Base-by-base conservation (phyloP, 2,329 filamentous ascomycete species). In the Thelonectria rubi region DNA sequence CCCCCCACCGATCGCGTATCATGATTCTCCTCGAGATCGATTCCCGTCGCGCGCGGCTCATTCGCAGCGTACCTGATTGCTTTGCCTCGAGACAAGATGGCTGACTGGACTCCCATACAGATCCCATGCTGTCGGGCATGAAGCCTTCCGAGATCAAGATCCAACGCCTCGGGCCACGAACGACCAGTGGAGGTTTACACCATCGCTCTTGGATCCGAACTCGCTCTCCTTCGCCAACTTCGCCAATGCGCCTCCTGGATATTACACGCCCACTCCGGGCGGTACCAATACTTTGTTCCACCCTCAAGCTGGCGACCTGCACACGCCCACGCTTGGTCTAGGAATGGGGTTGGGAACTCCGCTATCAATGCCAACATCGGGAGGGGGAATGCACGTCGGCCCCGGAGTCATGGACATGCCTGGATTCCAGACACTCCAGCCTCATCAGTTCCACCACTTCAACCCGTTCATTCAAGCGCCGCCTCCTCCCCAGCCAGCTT, bases 251-350 rank as follows among this genome's bases (percentile, higher is more conserved):
- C 86, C 90, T 47, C 86, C 91, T 15, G 91, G 90, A 14, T 95
- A 95, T 77, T 97, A 97, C 78, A 94, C 93, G 8, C 92, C 94
- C 2, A 96, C 92, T 1, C 91, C 93, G 2, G 92, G 91, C 65
- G 91, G 91, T 47, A 90, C 88, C 65, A 92, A 91, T 73, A 91
- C 91, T 17, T 79, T 94, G 66, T 96, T 93, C 73, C 92, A 96
- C 74, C 87, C 85, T 53, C 92, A 94, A 76, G 91, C 92, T 39
- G 91, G 92, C 52, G 93, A 97, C 76, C 82, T 97, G 58, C 93
- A 97, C 76, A 96, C 93, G 2, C 93, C 93, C 4, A 88, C 86
- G 32, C 82, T 94, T 71, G 86, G 86, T 42, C 82, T 94, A 64
- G 88, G 89, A 45, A 86, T 95, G 80, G 91, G 91, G 42, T 81